A percentile compares a stretch with the other conserved stretches of the same genome.
These are phyloP conservation scores for Salvia miltiorrhiza DNA, from an alignment of 257 asterid genomes.

Conservation along the genomic window DNA sequence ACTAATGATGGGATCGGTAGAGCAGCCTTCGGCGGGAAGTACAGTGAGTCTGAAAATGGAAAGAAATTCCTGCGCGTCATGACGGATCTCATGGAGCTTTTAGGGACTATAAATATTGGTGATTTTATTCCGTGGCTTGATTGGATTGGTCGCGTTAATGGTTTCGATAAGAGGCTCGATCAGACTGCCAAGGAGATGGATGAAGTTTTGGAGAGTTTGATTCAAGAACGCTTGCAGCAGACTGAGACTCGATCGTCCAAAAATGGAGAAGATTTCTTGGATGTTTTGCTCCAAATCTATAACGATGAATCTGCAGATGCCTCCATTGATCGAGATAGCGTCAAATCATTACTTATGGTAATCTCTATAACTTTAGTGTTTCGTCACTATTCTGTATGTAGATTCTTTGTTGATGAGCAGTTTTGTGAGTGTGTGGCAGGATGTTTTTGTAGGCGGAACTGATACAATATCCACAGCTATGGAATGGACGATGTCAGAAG, in stretches of 20 bases:
- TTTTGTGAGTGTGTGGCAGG: too few species aligned
- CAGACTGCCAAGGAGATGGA: background rate
- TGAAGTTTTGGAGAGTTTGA: slow-evolving; percentile 2
- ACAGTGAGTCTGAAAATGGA: background rate
- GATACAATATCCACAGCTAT: background rate
- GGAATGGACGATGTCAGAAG: slow-evolving; percentile 21
- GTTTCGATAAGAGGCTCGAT: background rate
- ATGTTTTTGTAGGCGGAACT: slow-evolving; percentile 1
- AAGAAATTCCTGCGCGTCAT: background rate
- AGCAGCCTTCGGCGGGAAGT: background rate
- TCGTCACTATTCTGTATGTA: too few species aligned
- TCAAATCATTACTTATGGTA: slow-evolving; percentile 7
- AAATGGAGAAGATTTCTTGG: background rate
- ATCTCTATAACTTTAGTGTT: too few species aligned
- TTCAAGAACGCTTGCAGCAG: background rate
- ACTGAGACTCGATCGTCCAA: too few species aligned
- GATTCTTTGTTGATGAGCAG: too few species aligned
- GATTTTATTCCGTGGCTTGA: slow-evolving; percentile 3
- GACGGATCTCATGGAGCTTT: background rate
- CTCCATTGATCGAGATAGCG: background rate
- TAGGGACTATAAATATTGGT: background rate
- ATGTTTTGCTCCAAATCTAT: slow-evolving; percentile 3
- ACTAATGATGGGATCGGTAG: background rate
- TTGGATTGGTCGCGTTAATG: background rate
- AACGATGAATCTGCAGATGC: background rate